phyloP scores from a whole-genome alignment of 768 basidiomycete species.

The Xanthoconium stramineum region DNA sequence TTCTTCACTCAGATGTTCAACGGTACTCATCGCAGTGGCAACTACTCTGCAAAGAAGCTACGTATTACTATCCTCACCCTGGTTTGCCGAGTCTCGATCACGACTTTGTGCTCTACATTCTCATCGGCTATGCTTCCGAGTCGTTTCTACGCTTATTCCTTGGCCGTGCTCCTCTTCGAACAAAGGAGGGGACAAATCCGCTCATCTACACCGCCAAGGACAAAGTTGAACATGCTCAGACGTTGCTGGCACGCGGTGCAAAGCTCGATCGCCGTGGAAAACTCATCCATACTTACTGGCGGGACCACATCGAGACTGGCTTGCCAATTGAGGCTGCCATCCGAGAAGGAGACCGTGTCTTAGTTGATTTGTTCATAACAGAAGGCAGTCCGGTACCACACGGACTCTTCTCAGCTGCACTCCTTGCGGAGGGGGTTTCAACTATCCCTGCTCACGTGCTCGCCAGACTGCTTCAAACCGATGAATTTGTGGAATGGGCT shows the following conservation, averaged over 20 bases:
- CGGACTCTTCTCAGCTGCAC: not conserved
- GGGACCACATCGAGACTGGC: no score
- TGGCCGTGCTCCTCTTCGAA: not conserved
- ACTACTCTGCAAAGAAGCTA: not conserved
- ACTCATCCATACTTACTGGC: not conserved
- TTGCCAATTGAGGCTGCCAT: not conserved
- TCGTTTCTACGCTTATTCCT: not conserved
- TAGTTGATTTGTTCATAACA: not conserved
- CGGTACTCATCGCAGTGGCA: not conserved
- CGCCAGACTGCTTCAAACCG: not conserved
- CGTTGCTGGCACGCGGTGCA: not conserved
- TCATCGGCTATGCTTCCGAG: not conserved
- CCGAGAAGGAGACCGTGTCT: not conserved
- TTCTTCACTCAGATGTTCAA: not conserved
- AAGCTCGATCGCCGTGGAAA: not conserved
- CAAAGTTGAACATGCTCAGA: not conserved
- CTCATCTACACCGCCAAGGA: not conserved
- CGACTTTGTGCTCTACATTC: not conserved
- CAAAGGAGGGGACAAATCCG: not conserved
- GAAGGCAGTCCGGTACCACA: not conserved
- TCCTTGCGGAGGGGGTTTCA: no score
- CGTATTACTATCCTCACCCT: not conserved
- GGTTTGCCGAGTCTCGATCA: not conserved
- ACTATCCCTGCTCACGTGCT: not conserved
- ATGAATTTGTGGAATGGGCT: conserved; percentile 7